A percentile compares a stretch with the other conserved stretches of the same genome.
Conservation (phyloP, 2,329 filamentous ascomycete genomes). For the Diaporthe velutina region DNA sequence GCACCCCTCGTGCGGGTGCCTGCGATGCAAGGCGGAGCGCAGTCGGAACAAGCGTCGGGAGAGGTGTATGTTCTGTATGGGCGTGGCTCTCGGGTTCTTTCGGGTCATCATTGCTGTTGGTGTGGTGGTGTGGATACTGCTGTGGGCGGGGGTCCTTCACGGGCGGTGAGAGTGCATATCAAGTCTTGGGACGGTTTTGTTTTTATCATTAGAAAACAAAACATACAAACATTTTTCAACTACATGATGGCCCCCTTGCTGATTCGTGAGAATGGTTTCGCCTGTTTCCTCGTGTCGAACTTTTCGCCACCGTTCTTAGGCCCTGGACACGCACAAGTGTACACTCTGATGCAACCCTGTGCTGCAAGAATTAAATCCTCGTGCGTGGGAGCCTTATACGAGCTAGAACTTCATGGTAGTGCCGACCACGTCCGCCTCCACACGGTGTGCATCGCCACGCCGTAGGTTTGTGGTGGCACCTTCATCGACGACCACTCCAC, state of each 20-base stretch:
- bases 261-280: not conserved
- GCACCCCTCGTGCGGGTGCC: conserved; percentile 4
- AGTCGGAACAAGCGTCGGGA: not conserved
- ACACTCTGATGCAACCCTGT: no score
- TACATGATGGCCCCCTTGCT: not conserved
- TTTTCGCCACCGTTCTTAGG: no score
- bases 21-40: conserved; percentile 1
- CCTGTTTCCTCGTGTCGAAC: not conserved
- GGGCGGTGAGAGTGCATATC: not conserved
- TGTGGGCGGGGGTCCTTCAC: not conserved
- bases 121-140: not conserved
- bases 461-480: no score
- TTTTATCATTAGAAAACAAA: not conserved
- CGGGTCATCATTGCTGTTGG: not conserved
- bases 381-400: no score
- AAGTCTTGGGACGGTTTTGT: not conserved
- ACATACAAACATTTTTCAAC: not conserved
- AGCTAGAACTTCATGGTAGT: no score
- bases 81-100: not conserved
- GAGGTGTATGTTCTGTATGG: not conserved
- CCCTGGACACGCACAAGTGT: no score
- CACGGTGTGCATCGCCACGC: no score
- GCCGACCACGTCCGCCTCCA: no score
- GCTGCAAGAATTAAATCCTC: no score
- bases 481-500: no score